These are phyloP conservation scores for Nigrospora oryzae DNA, from an alignment of 2,329 filamentous ascomycete species.

Conservation along the genomic window DNA sequence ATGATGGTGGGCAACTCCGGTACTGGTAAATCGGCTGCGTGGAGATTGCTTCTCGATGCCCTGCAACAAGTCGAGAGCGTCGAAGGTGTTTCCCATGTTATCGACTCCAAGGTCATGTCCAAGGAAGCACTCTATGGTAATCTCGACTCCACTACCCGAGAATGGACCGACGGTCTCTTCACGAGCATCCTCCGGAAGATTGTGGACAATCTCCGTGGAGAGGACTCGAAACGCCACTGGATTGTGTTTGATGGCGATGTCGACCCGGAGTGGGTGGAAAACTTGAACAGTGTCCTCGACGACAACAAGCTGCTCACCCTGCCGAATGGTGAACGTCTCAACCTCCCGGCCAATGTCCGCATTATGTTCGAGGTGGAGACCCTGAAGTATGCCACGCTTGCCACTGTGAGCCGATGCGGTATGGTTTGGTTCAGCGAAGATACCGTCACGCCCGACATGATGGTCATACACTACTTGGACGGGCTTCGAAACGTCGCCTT, in stretches of 20 bases:
- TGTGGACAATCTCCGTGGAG: slow-evolving; percentile 94
- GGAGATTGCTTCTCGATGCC: slow-evolving; percentile 86
- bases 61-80: slow-evolving; percentile 83
- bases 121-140: slow-evolving; percentile 96
- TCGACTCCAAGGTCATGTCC: slow-evolving; percentile 99
- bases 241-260: slow-evolving; percentile 99
- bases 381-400: slow-evolving; percentile 91
- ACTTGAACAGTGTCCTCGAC: slow-evolving; percentile 97
- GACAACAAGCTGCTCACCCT: slow-evolving; percentile 97
- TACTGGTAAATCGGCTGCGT: slow-evolving; percentile 93
- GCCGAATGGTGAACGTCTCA: slow-evolving; percentile 96
- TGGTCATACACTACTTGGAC: slow-evolving; percentile 86
- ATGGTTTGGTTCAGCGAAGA: slow-evolving; percentile 99
- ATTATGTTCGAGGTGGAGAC: slow-evolving; percentile 99
- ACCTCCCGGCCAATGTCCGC: slow-evolving; percentile 85
- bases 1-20: slow-evolving; percentile 99
- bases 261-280: slow-evolving; percentile 99
- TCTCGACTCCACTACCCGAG: slow-evolving; percentile 89
- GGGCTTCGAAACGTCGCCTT: slow-evolving; percentile 76
- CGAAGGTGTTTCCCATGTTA: slow-evolving; percentile 93
- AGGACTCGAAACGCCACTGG: slow-evolving; percentile 96
- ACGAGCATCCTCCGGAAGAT: slow-evolving; percentile 97
- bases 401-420: slow-evolving; percentile 98
- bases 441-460: slow-evolving; percentile 86
- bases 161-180: slow-evolving; percentile 98